Evolutionary conservation across 305 asterid species (phyloP).

Genomic region (Fraxinus baroniana): DNA sequence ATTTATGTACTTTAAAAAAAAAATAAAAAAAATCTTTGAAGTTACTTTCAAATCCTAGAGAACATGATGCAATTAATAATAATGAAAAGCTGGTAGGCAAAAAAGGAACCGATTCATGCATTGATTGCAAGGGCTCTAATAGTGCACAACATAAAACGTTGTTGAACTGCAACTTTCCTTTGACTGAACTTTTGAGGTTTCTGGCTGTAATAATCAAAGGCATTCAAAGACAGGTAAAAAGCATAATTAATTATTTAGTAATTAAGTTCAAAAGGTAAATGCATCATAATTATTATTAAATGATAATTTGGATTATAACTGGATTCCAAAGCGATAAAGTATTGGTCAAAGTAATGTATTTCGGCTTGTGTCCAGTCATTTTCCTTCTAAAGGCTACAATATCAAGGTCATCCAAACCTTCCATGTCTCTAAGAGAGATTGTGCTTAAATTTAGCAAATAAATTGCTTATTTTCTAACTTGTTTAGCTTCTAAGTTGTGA

Average conservation of each 20-base stretch:
- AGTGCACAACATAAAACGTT: slow-evolving; percentile 6
- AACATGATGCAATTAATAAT: neutral
- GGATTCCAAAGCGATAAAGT: slow-evolving; percentile 25
- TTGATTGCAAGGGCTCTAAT: neutral
- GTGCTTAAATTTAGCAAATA: neutral
- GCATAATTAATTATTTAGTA: slow-evolving; percentile 8
- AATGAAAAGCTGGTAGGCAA: slow-evolving; percentile 9
- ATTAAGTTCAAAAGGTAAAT: slow-evolving; percentile 19
- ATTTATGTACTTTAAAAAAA: neutral
- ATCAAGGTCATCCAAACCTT: neutral
- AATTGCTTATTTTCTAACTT: neutral
- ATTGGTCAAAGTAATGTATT: slow-evolving; percentile 27
- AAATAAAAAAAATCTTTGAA: slow-evolving; percentile 14
- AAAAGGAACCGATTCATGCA: slow-evolving; percentile 9
- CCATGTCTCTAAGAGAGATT: neutral
- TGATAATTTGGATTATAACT: slow-evolving; percentile 20
- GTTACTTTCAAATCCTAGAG: neutral
- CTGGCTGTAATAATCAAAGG: slow-evolving; percentile 29
- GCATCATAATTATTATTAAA: slow-evolving; percentile 14
- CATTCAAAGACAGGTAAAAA: slow-evolving; percentile 36
- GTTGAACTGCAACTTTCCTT: slow-evolving; percentile 19
- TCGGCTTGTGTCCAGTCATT: slow-evolving; percentile 21
- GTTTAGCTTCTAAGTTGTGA: neutral
- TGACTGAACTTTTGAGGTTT: slow-evolving; percentile 21
- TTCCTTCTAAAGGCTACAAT: slow-evolving; percentile 5